Conservation (phyloP, 208 protist species). For the Angomonas desouzai region DNA sequence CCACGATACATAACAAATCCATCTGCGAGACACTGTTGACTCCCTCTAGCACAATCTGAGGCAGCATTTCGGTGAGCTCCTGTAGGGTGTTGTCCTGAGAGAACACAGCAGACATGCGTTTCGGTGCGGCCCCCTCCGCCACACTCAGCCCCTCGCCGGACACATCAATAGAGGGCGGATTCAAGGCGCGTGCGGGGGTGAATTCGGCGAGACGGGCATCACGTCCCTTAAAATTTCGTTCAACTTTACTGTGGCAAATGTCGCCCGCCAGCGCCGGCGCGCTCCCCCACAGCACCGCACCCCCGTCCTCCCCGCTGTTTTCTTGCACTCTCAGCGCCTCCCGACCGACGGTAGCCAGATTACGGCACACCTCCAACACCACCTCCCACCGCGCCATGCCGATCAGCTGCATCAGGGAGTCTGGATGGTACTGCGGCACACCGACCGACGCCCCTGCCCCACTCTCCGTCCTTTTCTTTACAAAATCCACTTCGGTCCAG, state of each 20-base stretch:
- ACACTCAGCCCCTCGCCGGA: background rate
- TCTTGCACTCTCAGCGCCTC: slow-evolving; percentile 9
- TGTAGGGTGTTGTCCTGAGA: slow-evolving; percentile 25
- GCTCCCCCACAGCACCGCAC: background rate
- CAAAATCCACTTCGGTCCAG: slow-evolving; percentile 1
- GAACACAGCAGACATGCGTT: slow-evolving; percentile 18
- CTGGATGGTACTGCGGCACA: slow-evolving; percentile 54
- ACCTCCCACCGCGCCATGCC: slow-evolving; percentile 52
- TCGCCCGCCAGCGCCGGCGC: background rate
- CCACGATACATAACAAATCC: slow-evolving; percentile 67
- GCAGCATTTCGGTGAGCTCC: slow-evolving; percentile 45
- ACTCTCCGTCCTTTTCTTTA: background rate
- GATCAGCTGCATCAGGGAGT: slow-evolving; percentile 67
- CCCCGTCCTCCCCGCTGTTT: background rate
- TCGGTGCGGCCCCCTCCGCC: background rate
- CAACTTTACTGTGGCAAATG: background rate
- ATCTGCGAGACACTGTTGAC: slow-evolving; percentile 56
- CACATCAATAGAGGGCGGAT: background rate
- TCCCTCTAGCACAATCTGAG: slow-evolving; percentile 42
- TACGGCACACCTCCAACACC: slow-evolving; percentile 27
- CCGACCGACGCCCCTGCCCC: background rate
- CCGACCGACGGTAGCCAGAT: slow-evolving; percentile 23
- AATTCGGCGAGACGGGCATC: background rate
- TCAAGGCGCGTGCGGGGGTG: background rate
- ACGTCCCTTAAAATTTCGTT: background rate